Conservation (phyloP, 2,329 filamentous ascomycete species). For the Monascus ruber region DNA sequence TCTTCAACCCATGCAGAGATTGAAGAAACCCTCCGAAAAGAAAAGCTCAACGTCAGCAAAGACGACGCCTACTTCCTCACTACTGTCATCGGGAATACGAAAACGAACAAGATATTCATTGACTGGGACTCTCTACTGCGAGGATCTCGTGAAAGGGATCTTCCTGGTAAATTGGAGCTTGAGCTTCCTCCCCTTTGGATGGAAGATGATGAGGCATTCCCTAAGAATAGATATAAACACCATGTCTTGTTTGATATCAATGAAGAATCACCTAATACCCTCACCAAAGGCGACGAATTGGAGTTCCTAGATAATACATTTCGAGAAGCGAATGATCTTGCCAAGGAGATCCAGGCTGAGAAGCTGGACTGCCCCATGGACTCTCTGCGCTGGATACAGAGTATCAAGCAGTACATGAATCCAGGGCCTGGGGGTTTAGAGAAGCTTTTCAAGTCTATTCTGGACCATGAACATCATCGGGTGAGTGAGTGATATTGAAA, state of each 20-base stretch:
- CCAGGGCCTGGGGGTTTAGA: constrained; percentile 13
- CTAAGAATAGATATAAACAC: constrained; percentile 16
- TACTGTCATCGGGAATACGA: constrained; percentile 13
- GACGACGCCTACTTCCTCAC: constrained; percentile 19
- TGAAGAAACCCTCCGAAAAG: constrained; percentile 9
- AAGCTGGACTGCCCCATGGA: constrained; percentile 15
- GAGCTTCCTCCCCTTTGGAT: constrained; percentile 37
- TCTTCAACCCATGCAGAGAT: constrained; percentile 4
- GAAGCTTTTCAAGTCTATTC: constrained; percentile 7
- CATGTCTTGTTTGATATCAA: constrained; percentile 12
- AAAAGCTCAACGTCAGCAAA: constrained; percentile 24
- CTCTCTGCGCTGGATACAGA: constrained; percentile 15
- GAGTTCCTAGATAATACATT: not conserved
- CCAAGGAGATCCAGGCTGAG: constrained; percentile 8
- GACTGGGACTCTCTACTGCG: constrained; percentile 12
- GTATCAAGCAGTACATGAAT: constrained; percentile 14
- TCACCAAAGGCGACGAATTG: not conserved
- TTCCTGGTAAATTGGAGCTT: constrained; percentile 24
- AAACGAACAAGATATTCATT: constrained; percentile 3
- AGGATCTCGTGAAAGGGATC: constrained; percentile 4
- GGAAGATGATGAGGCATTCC: constrained; percentile 36
- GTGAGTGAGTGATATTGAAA: too few relatives aligned
- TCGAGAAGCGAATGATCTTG: not conserved
- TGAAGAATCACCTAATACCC: not conserved
- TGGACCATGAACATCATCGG: too few relatives aligned